phyloP scores from a whole-genome alignment of 345 rosid genomes.

The Anacardium occidentale region DNA sequence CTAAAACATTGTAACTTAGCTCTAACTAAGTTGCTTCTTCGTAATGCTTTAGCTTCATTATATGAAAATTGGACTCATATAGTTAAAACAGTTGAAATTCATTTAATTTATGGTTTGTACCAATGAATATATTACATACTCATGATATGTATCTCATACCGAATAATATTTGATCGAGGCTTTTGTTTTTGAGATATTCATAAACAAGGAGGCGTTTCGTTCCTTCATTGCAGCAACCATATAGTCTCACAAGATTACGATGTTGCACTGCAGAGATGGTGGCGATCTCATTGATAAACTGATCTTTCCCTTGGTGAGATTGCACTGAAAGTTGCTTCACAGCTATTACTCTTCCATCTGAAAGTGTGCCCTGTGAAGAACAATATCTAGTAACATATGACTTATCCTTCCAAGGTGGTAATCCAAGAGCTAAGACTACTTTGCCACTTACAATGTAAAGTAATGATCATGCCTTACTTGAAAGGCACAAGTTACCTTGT shows the following conservation, averaged over 20 bases:
- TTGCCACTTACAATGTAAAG: not conserved
- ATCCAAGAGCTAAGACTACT: not conserved
- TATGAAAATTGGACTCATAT: too few relatives aligned
- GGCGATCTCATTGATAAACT: conserved; percentile 37
- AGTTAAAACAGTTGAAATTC: too few relatives aligned
- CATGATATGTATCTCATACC: conserved; percentile 5
- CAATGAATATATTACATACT: too few relatives aligned
- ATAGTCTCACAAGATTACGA: conserved; percentile 15
- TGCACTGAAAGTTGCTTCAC: conserved; percentile 40
- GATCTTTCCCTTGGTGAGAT: conserved; percentile 43
- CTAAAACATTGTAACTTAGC: not conserved
- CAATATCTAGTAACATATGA: too few relatives aligned
- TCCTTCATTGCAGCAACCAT: conserved; percentile 22
- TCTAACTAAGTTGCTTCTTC: not conserved
- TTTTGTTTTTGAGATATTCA: conserved; percentile 22
- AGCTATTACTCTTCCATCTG: conserved; percentile 36
- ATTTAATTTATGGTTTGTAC: too few relatives aligned
- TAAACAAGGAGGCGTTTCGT: conserved; percentile 12
- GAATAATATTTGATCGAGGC: conserved; percentile 14
- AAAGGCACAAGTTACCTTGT: conserved; percentile 29
- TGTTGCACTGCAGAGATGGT: conserved; percentile 18
- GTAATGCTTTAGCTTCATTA: not conserved
- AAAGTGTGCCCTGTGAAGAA: conserved; percentile 32
- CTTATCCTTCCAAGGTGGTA: too few relatives aligned
- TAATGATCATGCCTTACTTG: not conserved